Conservation (phyloP, 1,284 basidiomycete species). For the Anthracocystis panici-leucophaei region DNA sequence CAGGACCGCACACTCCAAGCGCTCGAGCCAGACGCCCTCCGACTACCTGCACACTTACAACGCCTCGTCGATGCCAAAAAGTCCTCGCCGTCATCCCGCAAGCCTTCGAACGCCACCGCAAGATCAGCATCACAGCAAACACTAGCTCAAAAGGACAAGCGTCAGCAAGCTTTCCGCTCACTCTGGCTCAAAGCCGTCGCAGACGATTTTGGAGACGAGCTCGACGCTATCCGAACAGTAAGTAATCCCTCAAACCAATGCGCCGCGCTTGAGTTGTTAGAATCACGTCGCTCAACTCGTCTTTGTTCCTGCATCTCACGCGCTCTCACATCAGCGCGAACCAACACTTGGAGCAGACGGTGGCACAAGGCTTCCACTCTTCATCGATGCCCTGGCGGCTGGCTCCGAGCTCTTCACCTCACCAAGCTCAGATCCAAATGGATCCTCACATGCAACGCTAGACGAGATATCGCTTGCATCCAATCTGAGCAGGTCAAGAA, state of each 20-base stretch:
- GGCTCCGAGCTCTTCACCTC: constrained; percentile 49
- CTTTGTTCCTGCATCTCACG: not conserved
- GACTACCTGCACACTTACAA: constrained; percentile 17
- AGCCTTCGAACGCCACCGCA: not conserved
- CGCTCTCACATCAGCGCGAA: constrained; percentile 21
- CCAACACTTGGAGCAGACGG: constrained; percentile 52
- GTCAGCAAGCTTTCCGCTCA: constrained; percentile 43
- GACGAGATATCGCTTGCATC: constrained; percentile 22
- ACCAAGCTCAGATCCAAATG: not conserved
- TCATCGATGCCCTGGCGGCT: constrained; percentile 56
- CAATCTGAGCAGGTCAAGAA: constrained; percentile 14
- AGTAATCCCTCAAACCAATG: not conserved
- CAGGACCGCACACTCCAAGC: constrained; percentile 1
- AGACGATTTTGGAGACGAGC: constrained; percentile 58
- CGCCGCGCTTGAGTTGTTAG: not conserved
- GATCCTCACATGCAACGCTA: not conserved
- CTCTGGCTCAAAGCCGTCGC: constrained; percentile 60
- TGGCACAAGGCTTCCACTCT: constrained; percentile 52
- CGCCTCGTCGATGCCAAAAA: constrained; percentile 34
- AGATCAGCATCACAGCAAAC: constrained; percentile 12
- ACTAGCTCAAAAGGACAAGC: constrained; percentile 24
- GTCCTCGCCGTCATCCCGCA: constrained; percentile 4
- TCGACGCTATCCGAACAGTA: constrained; percentile 53
- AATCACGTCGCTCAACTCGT: constrained; percentile 5
- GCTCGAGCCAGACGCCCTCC: constrained; percentile 8